phyloP scores from a whole-genome alignment of 2,329 filamentous ascomycete genomes.

The Aspergillus fumigatus region DNA sequence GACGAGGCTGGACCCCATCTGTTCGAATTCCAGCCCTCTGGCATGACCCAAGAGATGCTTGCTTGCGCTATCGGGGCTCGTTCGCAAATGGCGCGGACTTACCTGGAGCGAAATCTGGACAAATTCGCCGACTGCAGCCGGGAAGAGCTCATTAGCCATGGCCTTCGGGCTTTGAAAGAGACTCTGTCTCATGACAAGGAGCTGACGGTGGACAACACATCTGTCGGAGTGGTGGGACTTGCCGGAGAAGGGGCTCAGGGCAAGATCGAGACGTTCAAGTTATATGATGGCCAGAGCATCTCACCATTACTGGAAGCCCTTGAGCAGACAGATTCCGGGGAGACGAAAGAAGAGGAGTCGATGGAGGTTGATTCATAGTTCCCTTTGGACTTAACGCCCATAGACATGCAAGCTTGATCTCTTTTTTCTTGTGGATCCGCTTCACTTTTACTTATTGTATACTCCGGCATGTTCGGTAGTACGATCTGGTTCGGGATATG shows the following conservation, averaged over 20 bases:
- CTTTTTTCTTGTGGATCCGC: not conserved
- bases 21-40: constrained; percentile 96
- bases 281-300: constrained; percentile 86
- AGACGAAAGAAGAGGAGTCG: constrained; percentile 39
- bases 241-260: constrained; percentile 50
- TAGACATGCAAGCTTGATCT: constrained; percentile 26
- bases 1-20: constrained; percentile 92
- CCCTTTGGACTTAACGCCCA: constrained; percentile 17
- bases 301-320: constrained; percentile 75
- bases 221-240: constrained; percentile 75
- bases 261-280: constrained; percentile 73
- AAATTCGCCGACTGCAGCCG: constrained; percentile 69
- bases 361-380: constrained; percentile 56
- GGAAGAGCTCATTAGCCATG: constrained; percentile 88
- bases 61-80: constrained; percentile 94
- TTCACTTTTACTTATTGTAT: not conserved
- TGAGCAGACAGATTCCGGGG: constrained; percentile 45
- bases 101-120: constrained; percentile 88
- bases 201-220: constrained; percentile 94
- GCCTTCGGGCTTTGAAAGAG: constrained; percentile 87
- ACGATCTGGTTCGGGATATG: not conserved
- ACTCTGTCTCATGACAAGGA: constrained; percentile 95
- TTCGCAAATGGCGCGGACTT: constrained; percentile 96
- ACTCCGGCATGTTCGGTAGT: not conserved
- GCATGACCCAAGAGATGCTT: constrained; percentile 94